phyloP scores from a whole-genome alignment of 106 monocot genomes.

The Allium fistulosum region DNA sequence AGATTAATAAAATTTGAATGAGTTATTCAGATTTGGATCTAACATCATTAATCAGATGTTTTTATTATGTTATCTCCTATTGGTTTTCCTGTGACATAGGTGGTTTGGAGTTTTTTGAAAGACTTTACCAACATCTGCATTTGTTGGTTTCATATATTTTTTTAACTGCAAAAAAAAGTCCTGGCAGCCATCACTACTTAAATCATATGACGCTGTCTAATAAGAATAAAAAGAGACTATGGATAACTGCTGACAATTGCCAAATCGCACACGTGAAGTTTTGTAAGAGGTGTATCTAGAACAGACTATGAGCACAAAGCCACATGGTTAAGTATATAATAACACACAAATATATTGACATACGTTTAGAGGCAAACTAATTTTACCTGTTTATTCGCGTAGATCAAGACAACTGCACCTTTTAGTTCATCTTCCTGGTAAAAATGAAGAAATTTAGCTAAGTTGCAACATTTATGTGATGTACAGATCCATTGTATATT shows the following conservation, averaged over 20 bases:
- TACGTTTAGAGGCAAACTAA: neutral
- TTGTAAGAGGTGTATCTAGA: neutral
- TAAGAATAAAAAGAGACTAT: neutral
- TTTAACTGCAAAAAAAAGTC: too few relatives aligned
- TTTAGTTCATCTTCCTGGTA: conserved; percentile 91
- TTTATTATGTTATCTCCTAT: too few relatives aligned
- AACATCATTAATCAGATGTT: too few relatives aligned
- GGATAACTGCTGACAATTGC: neutral
- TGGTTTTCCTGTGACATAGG: too few relatives aligned
- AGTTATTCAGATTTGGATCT: too few relatives aligned
- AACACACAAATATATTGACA: neutral
- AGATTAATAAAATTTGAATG: too few relatives aligned
- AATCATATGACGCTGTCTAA: neutral
- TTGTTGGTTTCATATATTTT: too few relatives aligned
- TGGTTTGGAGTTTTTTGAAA: too few relatives aligned
- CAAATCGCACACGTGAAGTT: neutral
- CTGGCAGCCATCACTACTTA: too few relatives aligned
- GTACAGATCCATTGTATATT: too few relatives aligned
- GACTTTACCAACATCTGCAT: too few relatives aligned
- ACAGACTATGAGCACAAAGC: neutral
- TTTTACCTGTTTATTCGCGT: conserved; percentile 94
- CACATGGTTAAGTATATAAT: neutral
- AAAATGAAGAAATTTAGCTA: conserved; percentile 7
- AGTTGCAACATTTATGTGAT: too few relatives aligned
- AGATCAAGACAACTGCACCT: conserved; percentile 87